Base-by-base conservation (phyloP, 257 asterid genomes). In the Solanum pennellii region DNA sequence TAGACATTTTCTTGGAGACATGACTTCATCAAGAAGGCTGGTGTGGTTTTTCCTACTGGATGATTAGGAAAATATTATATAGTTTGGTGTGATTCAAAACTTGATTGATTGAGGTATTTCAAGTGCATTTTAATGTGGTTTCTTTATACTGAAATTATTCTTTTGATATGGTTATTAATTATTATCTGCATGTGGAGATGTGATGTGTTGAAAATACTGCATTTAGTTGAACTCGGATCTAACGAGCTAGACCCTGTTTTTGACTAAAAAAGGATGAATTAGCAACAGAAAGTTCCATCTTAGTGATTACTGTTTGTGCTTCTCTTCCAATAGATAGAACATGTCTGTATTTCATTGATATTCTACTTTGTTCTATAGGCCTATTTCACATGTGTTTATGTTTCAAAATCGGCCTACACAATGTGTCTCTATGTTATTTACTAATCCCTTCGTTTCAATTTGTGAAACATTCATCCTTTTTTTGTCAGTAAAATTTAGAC, bases 41-140 rank as follows among this genome's bases (percentile, higher is more conserved):
- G 89, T 1, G 96, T 91, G 37, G 86, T 86, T 44, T 44, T 96
- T 94, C 86, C 27, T 88, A 18, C 71, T 95, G 16, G 94, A 92
- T 69, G 92, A 90, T 83, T 93, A 91, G 92, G 31, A 14, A 65
- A 62, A 65, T n/a, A n/a, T 72, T 8, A 72, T 9, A 2, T 2
- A 56, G 25, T 20, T 20, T 56, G 12, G 3, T 25, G 66, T 25
- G 25, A 20, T 21, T 21, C 27, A 21, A 35, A 20, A 18, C 27
- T 35, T 77, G 59, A 35, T 15, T 72, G 27, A 33, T 72, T 72
- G 79, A 18, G 25, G 2, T 72, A 45, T 71, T 16, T 9, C 65
- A 72, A 8, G 79, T 72, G 83, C 62, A 15, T 79, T 79, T 79
- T 79, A 37, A 45, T 27, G 42, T 79, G 18, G 27, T 27, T 79